A percentile compares a stretch with the other conserved stretches of the same genome.
These are phyloP conservation scores for Spatholobus suberectus DNA, from an alignment of 306 rosid genomes.

Conservation along the genomic window DNA sequence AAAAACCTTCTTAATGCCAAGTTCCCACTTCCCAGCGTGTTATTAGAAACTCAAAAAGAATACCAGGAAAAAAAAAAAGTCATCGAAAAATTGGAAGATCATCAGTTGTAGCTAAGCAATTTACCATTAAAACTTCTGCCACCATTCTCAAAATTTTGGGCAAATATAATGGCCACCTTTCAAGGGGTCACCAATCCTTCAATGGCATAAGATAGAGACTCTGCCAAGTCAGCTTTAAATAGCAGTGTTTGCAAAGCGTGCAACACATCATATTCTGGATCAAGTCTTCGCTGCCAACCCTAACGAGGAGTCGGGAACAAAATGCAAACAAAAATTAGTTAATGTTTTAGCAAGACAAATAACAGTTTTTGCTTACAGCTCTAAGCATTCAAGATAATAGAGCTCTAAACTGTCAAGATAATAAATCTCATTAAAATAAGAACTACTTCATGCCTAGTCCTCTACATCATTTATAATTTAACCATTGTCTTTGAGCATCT, in stretches of 20 bases:
- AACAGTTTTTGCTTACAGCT: neutral
- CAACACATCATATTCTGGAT: conserved; percentile 75
- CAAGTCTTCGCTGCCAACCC: conserved; percentile 93
- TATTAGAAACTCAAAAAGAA: conserved; percentile 13
- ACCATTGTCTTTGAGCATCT: neutral
- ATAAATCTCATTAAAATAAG: neutral
- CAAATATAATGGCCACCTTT: conserved; percentile 31
- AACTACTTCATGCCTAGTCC: neutral
- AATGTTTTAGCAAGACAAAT: conserved; percentile 12
- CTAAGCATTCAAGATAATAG: neutral
- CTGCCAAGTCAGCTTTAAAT: conserved; percentile 72
- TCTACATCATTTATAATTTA: neutral
- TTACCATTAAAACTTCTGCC: neutral
- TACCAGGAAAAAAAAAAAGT: neutral
- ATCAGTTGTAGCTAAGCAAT: neutral
- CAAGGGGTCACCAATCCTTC: conserved; percentile 71
- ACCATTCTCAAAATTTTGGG: neutral
- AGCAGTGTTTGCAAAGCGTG: conserved; percentile 63
- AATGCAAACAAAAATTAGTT: neutral
- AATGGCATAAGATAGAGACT: conserved; percentile 63
- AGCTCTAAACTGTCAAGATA: neutral
- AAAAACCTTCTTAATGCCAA: neutral
- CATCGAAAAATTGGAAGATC: conserved; percentile 8
- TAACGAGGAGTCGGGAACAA: conserved; percentile 28
- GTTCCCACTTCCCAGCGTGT: neutral